Evolutionary conservation across 176 grass and related monocot genomes (phyloP).

Genomic region (Otatea glauca): DNA sequence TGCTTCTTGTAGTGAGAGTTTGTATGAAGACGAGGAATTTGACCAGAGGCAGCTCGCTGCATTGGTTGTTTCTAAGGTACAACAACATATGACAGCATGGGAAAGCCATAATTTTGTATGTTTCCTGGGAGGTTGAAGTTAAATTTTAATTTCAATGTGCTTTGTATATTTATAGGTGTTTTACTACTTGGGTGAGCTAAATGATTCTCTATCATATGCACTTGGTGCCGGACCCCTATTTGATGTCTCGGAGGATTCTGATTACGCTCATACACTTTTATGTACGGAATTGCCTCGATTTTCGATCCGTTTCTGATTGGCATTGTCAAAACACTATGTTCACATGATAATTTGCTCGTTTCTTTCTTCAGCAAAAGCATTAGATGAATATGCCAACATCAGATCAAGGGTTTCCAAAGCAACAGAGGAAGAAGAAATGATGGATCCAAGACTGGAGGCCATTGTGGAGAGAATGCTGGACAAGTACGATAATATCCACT

Average conservation of each 20-base stretch:
- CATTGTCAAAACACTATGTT: slow-evolving; percentile 4
- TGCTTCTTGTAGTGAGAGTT: slow-evolving; percentile 60
- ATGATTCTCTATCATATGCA: slow-evolving; percentile 68
- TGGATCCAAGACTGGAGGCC: slow-evolving; percentile 73
- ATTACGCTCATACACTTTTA: slow-evolving; percentile 76
- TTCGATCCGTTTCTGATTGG: slow-evolving; percentile 5
- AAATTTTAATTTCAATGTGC: not conserved
- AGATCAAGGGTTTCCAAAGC: slow-evolving; percentile 53
- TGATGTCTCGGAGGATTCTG: slow-evolving; percentile 77
- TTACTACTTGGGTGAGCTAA: slow-evolving; percentile 77
- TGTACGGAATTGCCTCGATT: slow-evolving; percentile 40
- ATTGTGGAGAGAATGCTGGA: slow-evolving; percentile 86
- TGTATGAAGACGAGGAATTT: slow-evolving; percentile 60
- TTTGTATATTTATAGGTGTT: slow-evolving; percentile 60
- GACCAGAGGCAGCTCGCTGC: slow-evolving; percentile 66
- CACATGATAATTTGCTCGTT: slow-evolving; percentile 33
- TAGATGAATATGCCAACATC: slow-evolving; percentile 81
- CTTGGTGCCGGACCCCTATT: slow-evolving; percentile 29
- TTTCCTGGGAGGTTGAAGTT: not conserved
- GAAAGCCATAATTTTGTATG: not conserved
- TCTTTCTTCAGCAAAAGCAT: slow-evolving; percentile 69
- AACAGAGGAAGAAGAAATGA: slow-evolving; percentile 52
- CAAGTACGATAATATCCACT: slow-evolving; percentile 54
- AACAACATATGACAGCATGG: not conserved
- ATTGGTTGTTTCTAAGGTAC: slow-evolving; percentile 68